Evolutionary conservation across 352 stramenopile genomes (phyloP).

Genomic region (Aphanomyces euteiches): DNA sequence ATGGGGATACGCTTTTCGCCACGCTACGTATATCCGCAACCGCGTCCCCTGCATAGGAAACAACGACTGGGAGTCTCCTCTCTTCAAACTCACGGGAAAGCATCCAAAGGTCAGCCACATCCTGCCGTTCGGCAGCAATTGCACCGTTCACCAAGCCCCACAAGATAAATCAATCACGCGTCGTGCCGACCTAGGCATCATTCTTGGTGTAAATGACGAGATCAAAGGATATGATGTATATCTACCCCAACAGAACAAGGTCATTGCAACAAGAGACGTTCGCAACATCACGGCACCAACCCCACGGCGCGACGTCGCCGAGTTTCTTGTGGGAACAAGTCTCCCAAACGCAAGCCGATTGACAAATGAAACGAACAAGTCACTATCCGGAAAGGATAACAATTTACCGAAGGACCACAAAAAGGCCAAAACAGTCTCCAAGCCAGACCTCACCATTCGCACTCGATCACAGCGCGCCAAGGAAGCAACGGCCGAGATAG

Average conservation of each 20-base stretch:
- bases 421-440: neutral
- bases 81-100: neutral
- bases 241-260: neutral
- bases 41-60: neutral
- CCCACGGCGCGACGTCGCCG: neutral
- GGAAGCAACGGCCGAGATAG: neutral
- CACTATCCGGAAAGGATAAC: neutral
- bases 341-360: neutral
- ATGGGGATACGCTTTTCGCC: neutral
- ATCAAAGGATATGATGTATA: constrained; percentile 13
- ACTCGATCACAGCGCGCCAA: neutral
- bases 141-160: neutral
- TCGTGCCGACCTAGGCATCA: neutral
- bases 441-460: constrained; percentile 1
- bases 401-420: neutral
- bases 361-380: neutral
- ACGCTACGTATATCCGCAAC: constrained; percentile 2
- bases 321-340: neutral
- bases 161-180: neutral
- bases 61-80: neutral
- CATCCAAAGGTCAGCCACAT: neutral
- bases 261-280: neutral
- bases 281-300: neutral
- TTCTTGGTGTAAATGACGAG: constrained; percentile 12
- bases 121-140: neutral